Percentiles rank a stretch among this genome's conserved stretches.
Evolutionary conservation across 1,284 basidiomycete genomes (phyloP).

Genomic region (Kwoniella shivajii): DNA sequence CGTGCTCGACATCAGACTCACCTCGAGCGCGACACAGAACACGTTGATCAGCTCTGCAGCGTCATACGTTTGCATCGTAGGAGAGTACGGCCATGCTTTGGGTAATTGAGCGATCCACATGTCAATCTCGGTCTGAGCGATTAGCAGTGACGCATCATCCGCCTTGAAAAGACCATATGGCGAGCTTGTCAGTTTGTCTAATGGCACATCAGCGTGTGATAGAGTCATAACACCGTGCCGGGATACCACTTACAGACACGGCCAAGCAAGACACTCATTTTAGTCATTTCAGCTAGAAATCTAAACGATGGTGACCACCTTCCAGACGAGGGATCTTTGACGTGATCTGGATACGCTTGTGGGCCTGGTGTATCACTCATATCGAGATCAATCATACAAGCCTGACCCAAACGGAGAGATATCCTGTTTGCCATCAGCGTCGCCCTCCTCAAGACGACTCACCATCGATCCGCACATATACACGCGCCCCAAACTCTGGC

Average conservation of each 20-base stretch:
- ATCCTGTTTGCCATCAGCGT: neutral
- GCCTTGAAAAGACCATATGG: conserved; percentile 14
- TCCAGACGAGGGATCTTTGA: conserved; percentile 16
- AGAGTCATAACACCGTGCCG: neutral
- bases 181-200: conserved; percentile 11
- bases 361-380: conserved; percentile 25
- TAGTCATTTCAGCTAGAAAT: conserved; percentile 18
- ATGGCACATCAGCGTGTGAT: neutral
- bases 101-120: conserved; percentile 21
- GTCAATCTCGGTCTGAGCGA: conserved; percentile 21
- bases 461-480: conserved; percentile 8
- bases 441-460: neutral
- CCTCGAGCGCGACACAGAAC: conserved; percentile 19
- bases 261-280: conserved; percentile 22
- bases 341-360: conserved; percentile 17
- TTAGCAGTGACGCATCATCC: conserved; percentile 15
- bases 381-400: conserved; percentile 18
- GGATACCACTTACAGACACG: conserved; percentile 14
- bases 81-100: conserved; percentile 16
- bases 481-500: conserved; percentile 10
- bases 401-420: conserved; percentile 17
- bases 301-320: no score
- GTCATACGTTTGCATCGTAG: conserved; percentile 11
- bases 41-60: conserved; percentile 19
- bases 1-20: neutral